These are phyloP conservation scores for Hypoxylon sp. DNA, from an alignment of 2,329 filamentous ascomycete genomes.

Conservation along the genomic window DNA sequence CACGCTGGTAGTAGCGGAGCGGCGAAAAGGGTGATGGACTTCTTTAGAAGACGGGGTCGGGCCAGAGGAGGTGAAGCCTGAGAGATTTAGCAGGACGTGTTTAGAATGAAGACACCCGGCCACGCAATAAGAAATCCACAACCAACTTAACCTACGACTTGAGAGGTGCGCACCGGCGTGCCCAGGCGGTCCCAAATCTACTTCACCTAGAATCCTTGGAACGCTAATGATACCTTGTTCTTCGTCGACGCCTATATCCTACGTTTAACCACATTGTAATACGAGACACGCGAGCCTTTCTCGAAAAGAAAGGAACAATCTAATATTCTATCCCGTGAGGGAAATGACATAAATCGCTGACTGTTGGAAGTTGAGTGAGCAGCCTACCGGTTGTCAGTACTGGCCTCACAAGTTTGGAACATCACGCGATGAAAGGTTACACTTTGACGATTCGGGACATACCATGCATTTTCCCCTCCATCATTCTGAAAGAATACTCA, in stretches of 20 bases:
- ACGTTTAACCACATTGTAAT: conserved; percentile 45
- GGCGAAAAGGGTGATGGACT: conserved; percentile 96
- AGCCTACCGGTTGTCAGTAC: conserved; percentile 6
- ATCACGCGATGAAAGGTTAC: conserved; percentile 29
- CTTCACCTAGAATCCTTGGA: conserved; percentile 31
- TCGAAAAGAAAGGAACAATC: conserved; percentile 26
- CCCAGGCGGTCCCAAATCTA: conserved; percentile 33
- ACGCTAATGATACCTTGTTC: conserved; percentile 40
- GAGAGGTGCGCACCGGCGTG: conserved; percentile 20
- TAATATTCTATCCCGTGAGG: conserved; percentile 40
- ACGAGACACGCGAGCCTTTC: conserved; percentile 38
- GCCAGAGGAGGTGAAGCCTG: conserved; percentile 72
- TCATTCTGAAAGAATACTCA: conserved; percentile 26
- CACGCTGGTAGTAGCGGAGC: conserved; percentile 88
- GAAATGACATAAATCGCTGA: conserved; percentile 21
- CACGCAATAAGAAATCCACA: conserved; percentile 6
- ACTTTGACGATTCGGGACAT: conserved; percentile 32
- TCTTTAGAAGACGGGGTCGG: conserved; percentile 90
- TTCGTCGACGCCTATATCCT: conserved; percentile 39
- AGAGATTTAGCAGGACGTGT: conserved; percentile 8
- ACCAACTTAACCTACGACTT: conserved; percentile 22
- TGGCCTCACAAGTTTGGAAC: conserved; percentile 34
- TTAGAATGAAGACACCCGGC: conserved; percentile 4
- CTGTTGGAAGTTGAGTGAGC: conserved; percentile 15
- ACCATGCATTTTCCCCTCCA: conserved; percentile 32